These are phyloP conservation scores for Hirsutella thompsonii DNA, from an alignment of 2,329 filamentous ascomycete species.

Conservation along the genomic window DNA sequence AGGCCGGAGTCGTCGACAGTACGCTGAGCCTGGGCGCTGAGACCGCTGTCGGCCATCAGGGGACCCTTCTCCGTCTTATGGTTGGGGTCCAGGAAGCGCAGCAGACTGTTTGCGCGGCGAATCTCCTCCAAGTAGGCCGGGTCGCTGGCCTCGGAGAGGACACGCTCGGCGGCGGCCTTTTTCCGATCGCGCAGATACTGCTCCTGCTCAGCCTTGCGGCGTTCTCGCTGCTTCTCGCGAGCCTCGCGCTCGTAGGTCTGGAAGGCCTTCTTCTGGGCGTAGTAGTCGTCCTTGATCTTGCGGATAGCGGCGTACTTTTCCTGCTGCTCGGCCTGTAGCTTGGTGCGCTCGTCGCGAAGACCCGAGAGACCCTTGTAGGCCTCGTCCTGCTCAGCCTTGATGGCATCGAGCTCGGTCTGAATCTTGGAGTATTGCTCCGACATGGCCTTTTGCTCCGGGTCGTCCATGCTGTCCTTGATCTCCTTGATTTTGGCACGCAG, in stretches of 20 bases:
- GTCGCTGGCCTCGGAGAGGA: conserved; percentile 70
- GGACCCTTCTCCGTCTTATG: conserved; percentile 53
- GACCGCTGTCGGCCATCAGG: conserved; percentile 53
- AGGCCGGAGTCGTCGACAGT: conserved; percentile 74
- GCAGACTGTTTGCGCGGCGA: conserved; percentile 71
- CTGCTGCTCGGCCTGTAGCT: conserved; percentile 74
- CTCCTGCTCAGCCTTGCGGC: conserved; percentile 69
- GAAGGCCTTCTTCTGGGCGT: conserved; percentile 67
- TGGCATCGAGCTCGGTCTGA: conserved; percentile 74
- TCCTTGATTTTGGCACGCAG: conserved; percentile 78
- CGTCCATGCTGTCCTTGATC: conserved; percentile 78
- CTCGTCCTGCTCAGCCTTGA: conserved; percentile 87
- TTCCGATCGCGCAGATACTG: conserved; percentile 58
- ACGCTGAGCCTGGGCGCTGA: conserved; percentile 66
- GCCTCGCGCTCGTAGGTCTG: conserved; percentile 74
- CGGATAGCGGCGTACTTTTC: conserved; percentile 72
- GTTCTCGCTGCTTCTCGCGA: conserved; percentile 63
- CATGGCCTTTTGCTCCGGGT: conserved; percentile 80
- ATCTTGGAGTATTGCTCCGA: conserved; percentile 77
- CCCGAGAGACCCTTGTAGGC: conserved; percentile 78
- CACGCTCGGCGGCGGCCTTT: conserved; percentile 62
- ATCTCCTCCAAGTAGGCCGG: conserved; percentile 92
- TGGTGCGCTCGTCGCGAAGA: conserved; percentile 75
- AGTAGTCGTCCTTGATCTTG: conserved; percentile 84
- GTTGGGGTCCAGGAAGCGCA: conserved; percentile 80